Base-by-base conservation (phyloP, 345 rosid species). In the Noccaea caerulescens region DNA sequence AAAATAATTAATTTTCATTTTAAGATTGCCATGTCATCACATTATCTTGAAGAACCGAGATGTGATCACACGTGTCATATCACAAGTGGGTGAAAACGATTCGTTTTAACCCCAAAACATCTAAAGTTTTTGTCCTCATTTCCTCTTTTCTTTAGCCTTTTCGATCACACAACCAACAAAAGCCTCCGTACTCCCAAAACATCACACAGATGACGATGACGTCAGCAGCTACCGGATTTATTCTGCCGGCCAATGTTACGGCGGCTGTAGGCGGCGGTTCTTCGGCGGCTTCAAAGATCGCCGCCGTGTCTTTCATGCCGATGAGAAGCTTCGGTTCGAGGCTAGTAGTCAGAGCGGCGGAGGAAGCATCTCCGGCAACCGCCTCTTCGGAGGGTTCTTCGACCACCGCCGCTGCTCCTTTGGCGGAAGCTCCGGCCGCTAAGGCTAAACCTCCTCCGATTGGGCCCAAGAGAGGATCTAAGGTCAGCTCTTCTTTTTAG, bases 401-500 rank as follows among this genome's bases (percentile, higher is more conserved):
- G 16, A 12, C 86, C 59, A 56, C 86, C 11, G 57, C 83, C 0
- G 63, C 69, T 16, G 59, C 76, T 6, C 56, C 77, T 38, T 63
- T 57, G 20, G 64, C 32, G 46, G 83, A 72, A 64, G 81, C 87
- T 70, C 83, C 83, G 18, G 58, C 69, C 0, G 47, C 72, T 3
- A 87, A 88, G 72, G 73, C 92, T 54, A 86, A 87, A 83, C 96
- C 89, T 25, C 84, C 86, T 12, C 96, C 86, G 2, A 85, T 86
- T 63, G 92, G 96, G 34, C 96, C 98, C 68, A 85, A 92, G 83
- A 92, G 98, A 87, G 98, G 98, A 57, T 39, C 95, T 42, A 89
- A 89, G 98, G 96, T 87, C 32, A 63, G 78, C 11, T 63, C 14
- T n/a, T 36, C 9, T n/a, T 6, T 14, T 7, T 43, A 44, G 8